Percentiles rank a stretch among this genome's conserved stretches.
phyloP scores from a whole-genome alignment of 2,329 filamentous ascomycete species.

The Pseudogymnoascus pannorum region DNA sequence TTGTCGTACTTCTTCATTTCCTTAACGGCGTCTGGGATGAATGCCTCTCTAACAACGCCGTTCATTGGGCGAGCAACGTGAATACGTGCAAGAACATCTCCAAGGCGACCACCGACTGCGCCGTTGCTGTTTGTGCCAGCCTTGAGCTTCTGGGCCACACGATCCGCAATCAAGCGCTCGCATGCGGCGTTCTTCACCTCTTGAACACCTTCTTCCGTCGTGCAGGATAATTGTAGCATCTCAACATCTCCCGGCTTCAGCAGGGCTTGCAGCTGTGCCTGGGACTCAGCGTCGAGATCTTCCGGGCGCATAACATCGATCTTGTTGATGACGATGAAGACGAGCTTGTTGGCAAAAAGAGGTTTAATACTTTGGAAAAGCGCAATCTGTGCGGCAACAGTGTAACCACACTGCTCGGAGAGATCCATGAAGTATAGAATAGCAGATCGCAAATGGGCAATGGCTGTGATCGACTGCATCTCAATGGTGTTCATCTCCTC shows the following conservation, averaged over 20 bases:
- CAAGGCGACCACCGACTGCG: conserved; percentile 70
- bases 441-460: conserved; percentile 89
- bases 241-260: conserved; percentile 86
- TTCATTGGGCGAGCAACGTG: conserved; percentile 93
- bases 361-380: conserved; percentile 96
- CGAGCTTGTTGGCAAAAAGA: conserved; percentile 92
- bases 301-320: conserved; percentile 86
- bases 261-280: conserved; percentile 70
- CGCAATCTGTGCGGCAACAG: conserved; percentile 83
- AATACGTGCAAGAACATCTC: conserved; percentile 86
- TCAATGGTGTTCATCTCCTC: conserved; percentile 99
- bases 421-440: conserved; percentile 98
- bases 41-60: conserved; percentile 69
- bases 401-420: conserved; percentile 94
- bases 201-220: conserved; percentile 89
- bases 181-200: conserved; percentile 92
- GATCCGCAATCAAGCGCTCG: conserved; percentile 83
- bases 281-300: conserved; percentile 72
- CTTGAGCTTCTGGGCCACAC: conserved; percentile 94
- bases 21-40: conserved; percentile 80
- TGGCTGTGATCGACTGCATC: conserved; percentile 97
- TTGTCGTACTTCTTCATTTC: conserved; percentile 83
- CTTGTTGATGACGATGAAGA: conserved; percentile 97
- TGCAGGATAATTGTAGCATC: conserved; percentile 87
- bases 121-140: conserved; percentile 74